These are phyloP conservation scores for Backusella westeae DNA, from an alignment of 192 early-diverging fungal species.

Conservation along the genomic window DNA sequence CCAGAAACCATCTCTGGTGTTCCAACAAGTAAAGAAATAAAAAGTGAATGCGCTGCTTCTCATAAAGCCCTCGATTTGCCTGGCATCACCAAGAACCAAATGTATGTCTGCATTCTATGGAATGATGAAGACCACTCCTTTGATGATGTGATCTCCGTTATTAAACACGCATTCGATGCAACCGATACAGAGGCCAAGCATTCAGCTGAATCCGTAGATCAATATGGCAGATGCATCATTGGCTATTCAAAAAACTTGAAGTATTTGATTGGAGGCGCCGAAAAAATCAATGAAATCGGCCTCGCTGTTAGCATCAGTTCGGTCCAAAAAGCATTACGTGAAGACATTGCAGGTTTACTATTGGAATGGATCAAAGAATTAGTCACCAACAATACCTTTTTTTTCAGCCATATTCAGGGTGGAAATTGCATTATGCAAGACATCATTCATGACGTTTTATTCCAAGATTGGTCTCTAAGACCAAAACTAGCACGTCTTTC, in stretches of 20 bases:
- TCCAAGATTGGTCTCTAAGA: slow-evolving; percentile 53
- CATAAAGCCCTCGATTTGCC: slow-evolving; percentile 18
- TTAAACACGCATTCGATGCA: slow-evolving; percentile 62
- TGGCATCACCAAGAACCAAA: neutral
- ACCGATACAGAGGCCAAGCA: slow-evolving; percentile 58
- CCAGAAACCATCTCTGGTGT: slow-evolving; percentile 18
- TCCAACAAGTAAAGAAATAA: neutral
- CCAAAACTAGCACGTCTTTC: slow-evolving; percentile 23
- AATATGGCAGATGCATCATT: slow-evolving; percentile 79
- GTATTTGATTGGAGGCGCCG: slow-evolving; percentile 65
- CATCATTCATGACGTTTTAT: slow-evolving; percentile 57
- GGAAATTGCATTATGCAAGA: slow-evolving; percentile 46
- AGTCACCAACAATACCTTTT: slow-evolving; percentile 47
- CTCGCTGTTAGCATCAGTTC: slow-evolving; percentile 82
- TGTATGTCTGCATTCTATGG: slow-evolving; percentile 84
- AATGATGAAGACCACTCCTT: slow-evolving; percentile 97
- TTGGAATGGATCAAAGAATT: slow-evolving; percentile 84
- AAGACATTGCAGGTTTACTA: slow-evolving; percentile 76
- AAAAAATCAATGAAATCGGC: slow-evolving; percentile 64
- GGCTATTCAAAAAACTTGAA: slow-evolving; percentile 59
- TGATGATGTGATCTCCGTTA: slow-evolving; percentile 84
- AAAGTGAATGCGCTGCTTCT: neutral
- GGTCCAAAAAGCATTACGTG: slow-evolving; percentile 79
- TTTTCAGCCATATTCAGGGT: slow-evolving; percentile 27
- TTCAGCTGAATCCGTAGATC: slow-evolving; percentile 82